Base-by-base conservation (phyloP, 441 rosid genomes). In the Viola pubescens region DNA sequence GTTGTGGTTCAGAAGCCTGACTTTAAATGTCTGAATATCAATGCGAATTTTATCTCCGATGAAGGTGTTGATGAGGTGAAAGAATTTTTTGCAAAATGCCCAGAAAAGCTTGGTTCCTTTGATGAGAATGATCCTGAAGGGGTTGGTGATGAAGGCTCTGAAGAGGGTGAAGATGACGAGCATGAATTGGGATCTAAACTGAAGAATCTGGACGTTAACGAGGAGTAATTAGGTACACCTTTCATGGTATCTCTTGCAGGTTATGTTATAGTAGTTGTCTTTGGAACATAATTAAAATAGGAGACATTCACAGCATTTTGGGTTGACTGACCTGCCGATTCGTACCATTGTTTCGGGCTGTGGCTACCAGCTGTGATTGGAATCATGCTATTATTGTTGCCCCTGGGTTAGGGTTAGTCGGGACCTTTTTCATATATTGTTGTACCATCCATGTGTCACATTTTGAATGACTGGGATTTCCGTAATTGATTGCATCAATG, bases 51-150 rank as follows among this genome's bases (percentile, higher is more conserved):
- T 65, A 88, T 94, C 51, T 89, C 96, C 3, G 96, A 89, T 39
- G 94, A 89, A 71, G 98, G 97, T 34, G 54, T 90, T 54, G 97
- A 94, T 42, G 98, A 94, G 73, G 69, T 94, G 50, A 82, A 71
- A 73, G 88, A 78, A 58, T 77, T 83, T 48, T 88, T 94, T 42
- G 81, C 85, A 81, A 74, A 77, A 14, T 79, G 58, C 26, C 88
- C 88, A 4, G 74, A 72, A 44, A 56, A 72, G 82, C 91, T 86
- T 47, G 96, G 86, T 47, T 49, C 86, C 6, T 74, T 89, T 52
- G 97, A 87, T 50, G 98, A 92, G 68, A 92, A 92, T 67, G 85
- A 88, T 70, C 94, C 97, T 26, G 91, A 87, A 65, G 97, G 98
- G 50, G 71, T 74, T 44, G 80, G 70, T 37, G 94, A 79, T 0